A percentile compares a stretch with the other conserved stretches of the same genome.
phyloP scores from a whole-genome alignment of 345 rosid genomes.

The Euphorbia pulcherrima region DNA sequence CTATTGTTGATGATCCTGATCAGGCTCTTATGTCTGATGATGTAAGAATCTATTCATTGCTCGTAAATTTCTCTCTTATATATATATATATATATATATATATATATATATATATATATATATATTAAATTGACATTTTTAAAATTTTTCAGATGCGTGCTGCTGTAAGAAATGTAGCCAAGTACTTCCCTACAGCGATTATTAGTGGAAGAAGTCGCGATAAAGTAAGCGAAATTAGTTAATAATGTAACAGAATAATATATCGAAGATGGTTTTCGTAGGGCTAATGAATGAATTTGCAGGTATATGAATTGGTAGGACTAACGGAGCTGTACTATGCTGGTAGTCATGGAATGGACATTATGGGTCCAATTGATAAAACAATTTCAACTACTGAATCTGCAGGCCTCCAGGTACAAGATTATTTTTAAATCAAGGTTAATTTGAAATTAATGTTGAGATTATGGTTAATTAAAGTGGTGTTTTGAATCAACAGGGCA shows the following conservation, averaged over 20 bases:
- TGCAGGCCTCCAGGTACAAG: conserved; percentile 60
- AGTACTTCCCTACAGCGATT: conserved; percentile 82
- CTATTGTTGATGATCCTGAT: conserved; percentile 87
- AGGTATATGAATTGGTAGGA: conserved; percentile 86
- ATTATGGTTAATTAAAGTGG: neutral
- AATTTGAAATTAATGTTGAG: neutral
- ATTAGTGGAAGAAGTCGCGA: conserved; percentile 96
- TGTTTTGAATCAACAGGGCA: conserved; percentile 43
- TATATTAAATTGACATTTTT: neutral
- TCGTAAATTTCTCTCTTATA: neutral
- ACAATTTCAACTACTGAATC: conserved; percentile 30
- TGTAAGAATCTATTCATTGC: conserved; percentile 38
- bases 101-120: no score
- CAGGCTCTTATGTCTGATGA: conserved; percentile 64
- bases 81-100: no score
- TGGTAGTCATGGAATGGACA: conserved; percentile 99
- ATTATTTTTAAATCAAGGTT: neutral
- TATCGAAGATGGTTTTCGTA: no score
- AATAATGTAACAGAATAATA: neutral
- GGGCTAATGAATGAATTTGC: conserved; percentile 5
- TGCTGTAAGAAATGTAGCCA: conserved; percentile 71
- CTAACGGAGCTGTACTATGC: conserved; percentile 91
- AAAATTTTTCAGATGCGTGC: conserved; percentile 67
- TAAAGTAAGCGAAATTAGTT: conserved; percentile 42
- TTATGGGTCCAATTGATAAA: conserved; percentile 49